Evolutionary conservation across 2,329 filamentous ascomycete species (phyloP).

Genomic region (Penicillium sp.): DNA sequence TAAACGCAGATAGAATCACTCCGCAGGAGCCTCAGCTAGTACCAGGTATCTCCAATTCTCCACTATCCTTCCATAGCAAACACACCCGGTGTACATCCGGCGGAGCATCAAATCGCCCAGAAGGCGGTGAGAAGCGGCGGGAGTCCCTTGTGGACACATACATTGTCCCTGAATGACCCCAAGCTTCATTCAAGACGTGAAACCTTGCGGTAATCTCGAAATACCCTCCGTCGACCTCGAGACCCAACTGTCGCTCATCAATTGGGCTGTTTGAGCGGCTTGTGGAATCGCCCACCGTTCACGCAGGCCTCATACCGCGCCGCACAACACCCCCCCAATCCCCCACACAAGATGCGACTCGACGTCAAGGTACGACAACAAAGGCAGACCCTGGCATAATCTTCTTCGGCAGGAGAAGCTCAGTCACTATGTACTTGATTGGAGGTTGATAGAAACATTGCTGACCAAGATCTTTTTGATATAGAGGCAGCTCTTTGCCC

Average conservation of each 20-base stretch:
- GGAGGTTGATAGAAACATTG: slow-evolving; percentile 8
- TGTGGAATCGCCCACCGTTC: slow-evolving; percentile 26
- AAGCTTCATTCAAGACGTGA: slow-evolving; percentile 18
- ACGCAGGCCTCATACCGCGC: slow-evolving; percentile 29
- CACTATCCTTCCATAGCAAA: too few relatives aligned
- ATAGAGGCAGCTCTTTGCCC: slow-evolving; percentile 74
- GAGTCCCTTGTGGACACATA: slow-evolving; percentile 28
- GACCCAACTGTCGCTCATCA: slow-evolving; percentile 12
- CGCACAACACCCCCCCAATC: slow-evolving; percentile 29
- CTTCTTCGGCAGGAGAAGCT: neutral
- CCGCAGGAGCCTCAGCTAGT: too few relatives aligned
- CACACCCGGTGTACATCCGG: too few relatives aligned
- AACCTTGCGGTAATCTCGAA: slow-evolving; percentile 13
- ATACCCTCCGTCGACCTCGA: slow-evolving; percentile 10
- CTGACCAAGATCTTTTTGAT: slow-evolving; percentile 36
- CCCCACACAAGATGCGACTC: slow-evolving; percentile 49
- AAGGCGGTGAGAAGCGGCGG: slow-evolving; percentile 23
- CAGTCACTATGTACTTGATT: neutral
- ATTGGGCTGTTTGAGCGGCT: slow-evolving; percentile 32
- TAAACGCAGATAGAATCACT: too few relatives aligned
- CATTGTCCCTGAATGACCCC: slow-evolving; percentile 23
- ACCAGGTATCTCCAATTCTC: too few relatives aligned
- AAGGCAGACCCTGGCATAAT: slow-evolving; percentile 2
- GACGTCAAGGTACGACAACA: slow-evolving; percentile 51
- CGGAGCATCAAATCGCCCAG: slow-evolving; percentile 4